Percentiles rank a stretch among this genome's conserved stretches.
Evolutionary conservation across 148 eudicot genomes (phyloP).

Genomic region (Fagopyrum esculentum): DNA sequence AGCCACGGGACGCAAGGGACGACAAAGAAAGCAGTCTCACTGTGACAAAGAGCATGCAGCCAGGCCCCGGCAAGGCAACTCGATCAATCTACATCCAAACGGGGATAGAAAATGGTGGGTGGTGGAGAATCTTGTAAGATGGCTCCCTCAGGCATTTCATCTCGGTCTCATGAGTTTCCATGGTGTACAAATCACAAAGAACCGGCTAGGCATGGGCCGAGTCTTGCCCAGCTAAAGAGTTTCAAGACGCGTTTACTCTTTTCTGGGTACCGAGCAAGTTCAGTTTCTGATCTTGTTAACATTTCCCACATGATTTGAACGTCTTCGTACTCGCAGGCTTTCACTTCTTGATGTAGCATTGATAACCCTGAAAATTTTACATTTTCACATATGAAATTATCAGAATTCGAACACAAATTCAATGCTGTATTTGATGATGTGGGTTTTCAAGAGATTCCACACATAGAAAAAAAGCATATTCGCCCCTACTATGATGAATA

Average conservation of each 20-base stretch:
- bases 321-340: slow-evolving; percentile 44
- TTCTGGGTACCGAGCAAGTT: slow-evolving; percentile 11
- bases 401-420: too few relatives aligned
- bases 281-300: slow-evolving; percentile 26
- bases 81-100: neutral
- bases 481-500: neutral
- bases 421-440: too few relatives aligned
- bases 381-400: neutral
- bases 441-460: too few relatives aligned
- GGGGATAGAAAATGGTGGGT: neutral
- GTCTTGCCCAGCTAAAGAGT: slow-evolving; percentile 31
- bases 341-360: slow-evolving; percentile 41
- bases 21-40: slow-evolving; percentile 7
- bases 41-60: slow-evolving; percentile 11
- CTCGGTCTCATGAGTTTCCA: neutral
- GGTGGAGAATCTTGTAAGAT: neutral
- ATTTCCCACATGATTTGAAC: slow-evolving; percentile 52
- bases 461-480: neutral
- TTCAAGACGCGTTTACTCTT: slow-evolving; percentile 20
- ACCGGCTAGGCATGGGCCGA: slow-evolving; percentile 18
- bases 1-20: slow-evolving; percentile 7
- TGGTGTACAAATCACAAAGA: neutral
- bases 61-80: slow-evolving; percentile 8
- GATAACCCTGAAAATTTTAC: slow-evolving; percentile 22
- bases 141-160: neutral